Evolutionary conservation across 768 basidiomycete species (phyloP).

Genomic region (Grammothele lineata): DNA sequence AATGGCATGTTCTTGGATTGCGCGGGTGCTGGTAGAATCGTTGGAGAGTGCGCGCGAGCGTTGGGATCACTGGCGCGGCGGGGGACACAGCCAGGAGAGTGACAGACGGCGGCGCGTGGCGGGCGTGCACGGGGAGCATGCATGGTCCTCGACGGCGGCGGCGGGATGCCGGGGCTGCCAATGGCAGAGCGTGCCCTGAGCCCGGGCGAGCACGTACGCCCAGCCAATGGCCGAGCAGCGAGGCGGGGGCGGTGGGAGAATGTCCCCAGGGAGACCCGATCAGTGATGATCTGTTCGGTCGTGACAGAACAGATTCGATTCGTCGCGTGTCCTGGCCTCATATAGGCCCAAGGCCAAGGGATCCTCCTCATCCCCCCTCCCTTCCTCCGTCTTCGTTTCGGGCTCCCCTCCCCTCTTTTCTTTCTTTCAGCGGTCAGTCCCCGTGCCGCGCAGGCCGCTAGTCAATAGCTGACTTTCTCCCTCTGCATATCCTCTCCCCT

Average conservation of each 20-base stretch:
- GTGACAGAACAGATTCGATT: conserved; percentile 29
- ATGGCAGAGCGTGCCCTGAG: too few relatives aligned
- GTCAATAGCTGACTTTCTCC: too few relatives aligned
- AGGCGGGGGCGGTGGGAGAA: background rate
- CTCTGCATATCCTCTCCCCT: too few relatives aligned
- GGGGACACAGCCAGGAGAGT: too few relatives aligned
- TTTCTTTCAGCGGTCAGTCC: conserved; percentile 38
- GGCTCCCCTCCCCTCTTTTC: conserved; percentile 29
- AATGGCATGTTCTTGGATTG: conserved; percentile 15
- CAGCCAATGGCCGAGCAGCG: conserved; percentile 12
- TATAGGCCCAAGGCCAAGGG: conserved; percentile 26
- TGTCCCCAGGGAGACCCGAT: conserved; percentile 19
- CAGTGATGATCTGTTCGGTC: conserved; percentile 28
- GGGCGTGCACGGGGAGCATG: too few relatives aligned
- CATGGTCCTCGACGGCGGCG: too few relatives aligned
- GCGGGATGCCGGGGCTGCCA: conserved; percentile 1
- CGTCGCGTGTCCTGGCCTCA: conserved; percentile 24
- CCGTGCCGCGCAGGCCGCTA: too few relatives aligned
- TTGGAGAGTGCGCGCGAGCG: conserved; percentile 6
- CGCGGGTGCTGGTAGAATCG: conserved; percentile 7
- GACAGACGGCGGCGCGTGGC: too few relatives aligned
- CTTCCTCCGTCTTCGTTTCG: conserved; percentile 36
- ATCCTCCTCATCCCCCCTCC: conserved; percentile 34
- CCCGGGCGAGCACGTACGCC: too few relatives aligned
- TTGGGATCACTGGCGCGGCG: background rate